These are phyloP conservation scores for Trichosporon sp. DNA, from an alignment of 1,284 basidiomycete species.

Conservation along the genomic window DNA sequence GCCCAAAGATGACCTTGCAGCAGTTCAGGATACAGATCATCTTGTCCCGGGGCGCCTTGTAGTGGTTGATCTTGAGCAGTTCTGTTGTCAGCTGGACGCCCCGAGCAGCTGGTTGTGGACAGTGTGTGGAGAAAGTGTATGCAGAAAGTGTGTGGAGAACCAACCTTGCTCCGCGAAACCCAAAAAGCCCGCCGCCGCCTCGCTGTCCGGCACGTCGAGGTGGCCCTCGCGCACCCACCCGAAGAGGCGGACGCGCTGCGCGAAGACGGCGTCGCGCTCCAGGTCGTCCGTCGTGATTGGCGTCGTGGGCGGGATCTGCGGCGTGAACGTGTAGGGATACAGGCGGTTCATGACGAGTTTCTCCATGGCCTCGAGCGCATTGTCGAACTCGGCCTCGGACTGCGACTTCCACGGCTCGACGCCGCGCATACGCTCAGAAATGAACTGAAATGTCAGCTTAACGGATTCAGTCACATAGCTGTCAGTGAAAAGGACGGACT, in stretches of 20 bases:
- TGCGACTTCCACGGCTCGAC: slow-evolving; percentile 77
- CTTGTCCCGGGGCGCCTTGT: slow-evolving; percentile 97
- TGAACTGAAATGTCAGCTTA: slow-evolving; percentile 66
- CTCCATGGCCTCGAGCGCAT: slow-evolving; percentile 98
- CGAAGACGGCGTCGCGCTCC: slow-evolving; percentile 86
- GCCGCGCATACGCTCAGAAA: slow-evolving; percentile 79
- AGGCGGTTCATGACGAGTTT: slow-evolving; percentile 98
- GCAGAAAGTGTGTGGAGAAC: slow-evolving; percentile 37
- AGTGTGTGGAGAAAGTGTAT: too few relatives aligned
- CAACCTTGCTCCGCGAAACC: slow-evolving; percentile 89
- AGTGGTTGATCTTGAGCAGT: slow-evolving; percentile 94
- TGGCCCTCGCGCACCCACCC: slow-evolving; percentile 87
- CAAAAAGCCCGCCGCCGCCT: slow-evolving; percentile 72
- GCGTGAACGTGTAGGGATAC: slow-evolving; percentile 91
- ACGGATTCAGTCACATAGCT: neutral
- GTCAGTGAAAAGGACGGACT: slow-evolving; percentile 44
- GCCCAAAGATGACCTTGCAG: slow-evolving; percentile 98
- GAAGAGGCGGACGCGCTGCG: slow-evolving; percentile 89
- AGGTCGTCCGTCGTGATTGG: slow-evolving; percentile 93
- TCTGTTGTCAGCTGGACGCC: slow-evolving; percentile 60
- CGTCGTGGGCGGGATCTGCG: slow-evolving; percentile 67
- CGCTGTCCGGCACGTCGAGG: slow-evolving; percentile 68
- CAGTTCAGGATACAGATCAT: slow-evolving; percentile 96
- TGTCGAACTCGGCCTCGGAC: slow-evolving; percentile 84
- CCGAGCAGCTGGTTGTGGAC: too few relatives aligned